phyloP scores from a whole-genome alignment of 305 asterid species.

The Fraxinus baroniana region DNA sequence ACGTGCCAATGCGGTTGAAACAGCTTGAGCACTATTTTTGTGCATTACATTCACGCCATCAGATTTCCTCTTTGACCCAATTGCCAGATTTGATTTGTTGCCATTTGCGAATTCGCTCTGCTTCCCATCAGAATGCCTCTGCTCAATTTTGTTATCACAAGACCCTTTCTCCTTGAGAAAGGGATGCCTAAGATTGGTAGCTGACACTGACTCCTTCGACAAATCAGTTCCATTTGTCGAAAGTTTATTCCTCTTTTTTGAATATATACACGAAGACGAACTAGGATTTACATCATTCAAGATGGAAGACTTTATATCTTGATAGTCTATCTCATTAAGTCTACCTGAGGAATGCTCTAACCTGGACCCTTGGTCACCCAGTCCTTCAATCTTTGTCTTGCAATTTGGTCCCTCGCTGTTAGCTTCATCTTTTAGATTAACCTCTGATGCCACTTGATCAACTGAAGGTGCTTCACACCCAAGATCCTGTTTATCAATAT shows the following conservation, averaged over 20 bases:
- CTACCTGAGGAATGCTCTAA: constrained; percentile 46
- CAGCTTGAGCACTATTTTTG: constrained; percentile 34
- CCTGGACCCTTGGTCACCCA: constrained; percentile 33
- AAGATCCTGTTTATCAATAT: constrained; percentile 42
- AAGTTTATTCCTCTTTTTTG: constrained; percentile 33
- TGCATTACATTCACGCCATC: constrained; percentile 33
- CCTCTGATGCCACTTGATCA: constrained; percentile 41
- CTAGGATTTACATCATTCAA: constrained; percentile 32
- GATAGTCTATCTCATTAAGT: constrained; percentile 37
- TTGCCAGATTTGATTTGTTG: constrained; percentile 34
- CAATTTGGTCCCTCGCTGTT: constrained; percentile 32
- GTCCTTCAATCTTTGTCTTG: constrained; percentile 39
- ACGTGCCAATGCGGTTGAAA: background rate
- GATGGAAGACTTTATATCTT: constrained; percentile 34
- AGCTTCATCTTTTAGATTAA: constrained; percentile 33
- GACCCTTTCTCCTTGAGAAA: constrained; percentile 28
- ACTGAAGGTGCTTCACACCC: constrained; percentile 44
- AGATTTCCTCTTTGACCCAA: constrained; percentile 42
- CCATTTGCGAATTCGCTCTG: constrained; percentile 55
- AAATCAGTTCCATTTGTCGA: constrained; percentile 27
- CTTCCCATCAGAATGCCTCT: constrained; percentile 30
- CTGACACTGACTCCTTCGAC: constrained; percentile 36
- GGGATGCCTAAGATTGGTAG: constrained; percentile 34
- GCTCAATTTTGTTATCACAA: constrained; percentile 33
- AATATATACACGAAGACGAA: constrained; percentile 28